phyloP scores from a whole-genome alignment of 306 rosid genomes.

The Medicago truncatula region DNA sequence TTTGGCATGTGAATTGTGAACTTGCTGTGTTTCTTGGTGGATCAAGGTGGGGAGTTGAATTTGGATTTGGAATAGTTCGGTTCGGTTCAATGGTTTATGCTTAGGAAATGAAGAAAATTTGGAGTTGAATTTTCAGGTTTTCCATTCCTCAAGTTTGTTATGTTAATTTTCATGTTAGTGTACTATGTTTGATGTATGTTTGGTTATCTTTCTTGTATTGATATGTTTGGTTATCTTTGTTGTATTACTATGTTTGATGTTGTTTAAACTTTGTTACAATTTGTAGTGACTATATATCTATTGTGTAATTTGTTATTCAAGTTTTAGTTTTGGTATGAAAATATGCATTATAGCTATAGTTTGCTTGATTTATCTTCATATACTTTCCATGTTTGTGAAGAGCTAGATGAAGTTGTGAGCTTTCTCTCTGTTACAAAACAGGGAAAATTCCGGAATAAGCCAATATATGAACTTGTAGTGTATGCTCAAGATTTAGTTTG shows the following conservation, averaged over 20 bases:
- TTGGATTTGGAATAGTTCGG: conserved; percentile 11
- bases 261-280: conserved; percentile 48
- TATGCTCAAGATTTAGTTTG: conserved; percentile 36
- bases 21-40: too few species aligned
- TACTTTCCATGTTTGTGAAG: conserved; percentile 40
- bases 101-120: conserved; percentile 60
- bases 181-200: conserved; percentile 15
- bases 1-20: background rate
- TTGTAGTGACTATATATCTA: conserved; percentile 34
- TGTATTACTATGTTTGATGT: conserved; percentile 44
- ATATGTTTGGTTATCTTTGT: conserved; percentile 14
- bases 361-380: conserved; percentile 25
- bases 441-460: conserved; percentile 35
- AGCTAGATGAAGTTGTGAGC: conserved; percentile 20
- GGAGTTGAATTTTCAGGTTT: conserved; percentile 57
- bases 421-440: conserved; percentile 42
- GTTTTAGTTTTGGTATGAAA: conserved; percentile 36
- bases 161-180: conserved; percentile 47
- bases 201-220: conserved; percentile 37
- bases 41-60: conserved; percentile 32
- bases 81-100: conserved; percentile 56
- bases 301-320: conserved; percentile 42
- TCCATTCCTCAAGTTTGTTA: conserved; percentile 50
- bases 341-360: conserved; percentile 22
- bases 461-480: conserved; percentile 37